Evolutionary conservation across 2,329 filamentous ascomycete genomes (phyloP).

Genomic region (Xylaria multiplex): DNA sequence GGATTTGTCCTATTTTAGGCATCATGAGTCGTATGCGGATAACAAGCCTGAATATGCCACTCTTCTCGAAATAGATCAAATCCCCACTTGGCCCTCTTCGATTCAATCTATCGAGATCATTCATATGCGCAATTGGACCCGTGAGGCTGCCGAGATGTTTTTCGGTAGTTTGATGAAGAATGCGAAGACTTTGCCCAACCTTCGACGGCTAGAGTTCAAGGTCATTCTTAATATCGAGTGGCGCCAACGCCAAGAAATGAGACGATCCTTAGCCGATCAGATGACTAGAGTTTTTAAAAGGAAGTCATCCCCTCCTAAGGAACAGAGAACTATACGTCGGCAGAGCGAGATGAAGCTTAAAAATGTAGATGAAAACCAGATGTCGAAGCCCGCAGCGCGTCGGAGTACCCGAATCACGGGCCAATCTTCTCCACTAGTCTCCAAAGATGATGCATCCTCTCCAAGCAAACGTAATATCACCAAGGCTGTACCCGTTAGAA

Average conservation of each 20-base stretch:
- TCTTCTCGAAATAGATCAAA: conserved; percentile 70
- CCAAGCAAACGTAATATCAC: conserved; percentile 29
- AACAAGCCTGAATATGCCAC: conserved; percentile 78
- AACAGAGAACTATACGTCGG: conserved; percentile 34
- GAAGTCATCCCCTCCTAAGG: conserved; percentile 36
- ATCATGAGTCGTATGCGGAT: conserved; percentile 73
- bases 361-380: conserved; percentile 3
- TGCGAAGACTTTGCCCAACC: conserved; percentile 70
- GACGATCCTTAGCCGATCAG: conserved; percentile 79
- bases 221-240: conserved; percentile 83
- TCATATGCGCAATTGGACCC: conserved; percentile 79
- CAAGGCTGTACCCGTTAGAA: conserved; percentile 36
- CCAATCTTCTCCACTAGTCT: conserved; percentile 31
- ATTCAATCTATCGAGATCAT: conserved; percentile 78
- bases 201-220: conserved; percentile 78
- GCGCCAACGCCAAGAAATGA: conserved; percentile 82
- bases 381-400: conserved; percentile 33
- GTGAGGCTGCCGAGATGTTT: conserved; percentile 76
- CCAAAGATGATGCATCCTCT: conserved; percentile 28
- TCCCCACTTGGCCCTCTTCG: conserved; percentile 80
- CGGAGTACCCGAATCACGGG: conserved; percentile 47
- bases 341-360: conserved; percentile 20
- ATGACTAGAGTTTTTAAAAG: conserved; percentile 71
- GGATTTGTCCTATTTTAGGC: conserved; percentile 81
- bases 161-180: conserved; percentile 81